These are phyloP conservation scores for Exutisphaerella laricina DNA, from an alignment of 2,329 filamentous ascomycete genomes.

Conservation along the genomic window DNA sequence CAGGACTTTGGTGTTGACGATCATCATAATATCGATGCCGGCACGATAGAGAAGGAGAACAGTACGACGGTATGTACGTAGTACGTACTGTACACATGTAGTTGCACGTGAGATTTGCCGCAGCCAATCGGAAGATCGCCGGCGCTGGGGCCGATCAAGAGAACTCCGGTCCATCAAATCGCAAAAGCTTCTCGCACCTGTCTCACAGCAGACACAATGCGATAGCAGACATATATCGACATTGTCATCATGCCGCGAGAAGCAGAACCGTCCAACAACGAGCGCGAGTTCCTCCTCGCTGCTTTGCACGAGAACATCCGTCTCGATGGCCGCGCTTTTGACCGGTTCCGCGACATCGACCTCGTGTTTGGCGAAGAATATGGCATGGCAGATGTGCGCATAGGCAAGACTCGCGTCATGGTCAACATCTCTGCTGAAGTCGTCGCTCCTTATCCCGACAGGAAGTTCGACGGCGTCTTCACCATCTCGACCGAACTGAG, in stretches of 20 bases:
- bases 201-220: not conserved
- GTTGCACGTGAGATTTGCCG: too few relatives aligned
- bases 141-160: too few relatives aligned
- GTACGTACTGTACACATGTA: too few relatives aligned
- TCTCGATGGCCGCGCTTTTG: conserved; percentile 74
- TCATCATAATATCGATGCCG: too few relatives aligned
- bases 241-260: conserved; percentile 80
- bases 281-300: conserved; percentile 78
- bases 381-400: conserved; percentile 77
- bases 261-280: conserved; percentile 81
- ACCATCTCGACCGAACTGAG: conserved; percentile 86
- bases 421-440: conserved; percentile 85
- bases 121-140: too few relatives aligned
- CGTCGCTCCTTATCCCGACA: conserved; percentile 75
- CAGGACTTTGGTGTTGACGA: too few relatives aligned
- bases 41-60: too few relatives aligned
- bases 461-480: conserved; percentile 93
- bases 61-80: too few relatives aligned
- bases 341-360: conserved; percentile 71
- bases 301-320: conserved; percentile 76
- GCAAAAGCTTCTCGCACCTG: too few relatives aligned
- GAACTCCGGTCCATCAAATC: too few relatives aligned
- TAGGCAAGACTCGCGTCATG: conserved; percentile 87
- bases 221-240: conserved; percentile 1
- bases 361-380: conserved; percentile 85